A percentile compares a stretch with the other conserved stretches of the same genome.
These are phyloP conservation scores for Arabidopsis thaliana DNA, from an alignment of 345 rosid genomes.

Conservation along the genomic window DNA sequence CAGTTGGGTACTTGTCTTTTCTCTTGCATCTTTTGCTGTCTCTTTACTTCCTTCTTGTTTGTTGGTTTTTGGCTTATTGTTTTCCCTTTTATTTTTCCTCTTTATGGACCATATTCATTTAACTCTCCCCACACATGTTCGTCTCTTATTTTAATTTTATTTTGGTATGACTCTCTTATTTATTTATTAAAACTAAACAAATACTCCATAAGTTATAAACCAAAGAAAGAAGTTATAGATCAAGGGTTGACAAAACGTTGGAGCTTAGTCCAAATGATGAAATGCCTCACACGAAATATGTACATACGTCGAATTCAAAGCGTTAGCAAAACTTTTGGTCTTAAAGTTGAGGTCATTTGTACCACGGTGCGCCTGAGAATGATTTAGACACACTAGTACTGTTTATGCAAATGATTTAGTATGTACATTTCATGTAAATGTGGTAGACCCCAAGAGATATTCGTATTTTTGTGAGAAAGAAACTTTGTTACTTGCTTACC, in stretches of 20 bases:
- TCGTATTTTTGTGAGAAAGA: background rate
- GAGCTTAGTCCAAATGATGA: background rate
- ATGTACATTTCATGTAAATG: background rate
- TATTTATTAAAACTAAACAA: background rate
- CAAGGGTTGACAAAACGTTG: background rate
- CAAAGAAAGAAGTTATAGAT: background rate
- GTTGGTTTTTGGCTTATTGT: conserved; percentile 31
- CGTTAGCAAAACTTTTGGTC: background rate
- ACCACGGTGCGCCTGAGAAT: background rate
- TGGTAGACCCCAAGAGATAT: background rate
- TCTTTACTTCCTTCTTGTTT: conserved; percentile 46
- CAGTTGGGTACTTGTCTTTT: conserved; percentile 47
- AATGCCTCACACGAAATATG: background rate
- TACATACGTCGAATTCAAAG: background rate
- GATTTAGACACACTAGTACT: background rate
- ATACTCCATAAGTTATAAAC: background rate
- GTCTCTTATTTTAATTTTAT: background rate
- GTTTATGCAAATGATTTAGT: background rate
- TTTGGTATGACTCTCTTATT: background rate
- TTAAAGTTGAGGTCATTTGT: conserved; percentile 14
- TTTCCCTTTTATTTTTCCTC: conserved; percentile 11
- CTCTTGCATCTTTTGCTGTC: conserved; percentile 43
- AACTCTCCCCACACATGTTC: conserved; percentile 21
- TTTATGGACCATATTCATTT: conserved; percentile 35
- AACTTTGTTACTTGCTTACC: conserved; percentile 23